Evolutionary conservation across 2,329 filamentous ascomycete species (phyloP).

Genomic region (Pseudogymnoascus pannorum): DNA sequence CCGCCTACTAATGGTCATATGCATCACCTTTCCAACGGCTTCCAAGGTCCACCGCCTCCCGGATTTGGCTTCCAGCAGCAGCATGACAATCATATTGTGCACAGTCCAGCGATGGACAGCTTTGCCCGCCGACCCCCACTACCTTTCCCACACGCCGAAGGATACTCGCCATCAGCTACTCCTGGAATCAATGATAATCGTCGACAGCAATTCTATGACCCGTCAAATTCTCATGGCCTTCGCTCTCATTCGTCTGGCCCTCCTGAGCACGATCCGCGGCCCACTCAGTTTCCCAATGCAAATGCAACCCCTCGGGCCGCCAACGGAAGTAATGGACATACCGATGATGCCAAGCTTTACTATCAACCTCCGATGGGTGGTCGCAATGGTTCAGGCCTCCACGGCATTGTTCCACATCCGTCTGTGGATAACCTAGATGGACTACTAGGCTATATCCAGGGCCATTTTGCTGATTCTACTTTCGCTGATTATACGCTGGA

Average conservation of each 20-base stretch:
- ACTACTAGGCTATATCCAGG: conserved; percentile 34
- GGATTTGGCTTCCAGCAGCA: conserved; percentile 5
- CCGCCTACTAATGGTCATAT: conserved; percentile 23
- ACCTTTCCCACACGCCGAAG: conserved; percentile 29
- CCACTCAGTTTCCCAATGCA: conserved; percentile 30
- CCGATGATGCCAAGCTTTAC: conserved; percentile 25
- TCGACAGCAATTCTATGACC: conserved; percentile 34
- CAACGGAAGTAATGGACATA: conserved; percentile 33
- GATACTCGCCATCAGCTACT: conserved; percentile 29
- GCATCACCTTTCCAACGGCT: conserved; percentile 24
- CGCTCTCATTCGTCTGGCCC: conserved; percentile 51
- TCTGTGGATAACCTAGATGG: conserved; percentile 30
- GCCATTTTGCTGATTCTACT: conserved; percentile 33
- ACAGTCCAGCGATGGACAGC: background rate
- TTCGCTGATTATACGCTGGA: conserved; percentile 42
- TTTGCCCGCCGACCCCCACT: conserved; percentile 20
- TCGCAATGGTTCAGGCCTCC: conserved; percentile 14
- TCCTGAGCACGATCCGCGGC: conserved; percentile 34
- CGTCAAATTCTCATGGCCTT: conserved; percentile 53
- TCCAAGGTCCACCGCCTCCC: conserved; percentile 7
- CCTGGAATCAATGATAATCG: conserved; percentile 18
- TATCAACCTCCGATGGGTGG: conserved; percentile 21
- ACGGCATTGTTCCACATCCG: conserved; percentile 13
- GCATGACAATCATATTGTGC: background rate
- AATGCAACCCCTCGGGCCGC: conserved; percentile 34